Percentiles rank a stretch among this genome's conserved stretches.
Conservation (phyloP, 2,329 filamentous ascomycete species). For the Pleomassaria siparia region DNA sequence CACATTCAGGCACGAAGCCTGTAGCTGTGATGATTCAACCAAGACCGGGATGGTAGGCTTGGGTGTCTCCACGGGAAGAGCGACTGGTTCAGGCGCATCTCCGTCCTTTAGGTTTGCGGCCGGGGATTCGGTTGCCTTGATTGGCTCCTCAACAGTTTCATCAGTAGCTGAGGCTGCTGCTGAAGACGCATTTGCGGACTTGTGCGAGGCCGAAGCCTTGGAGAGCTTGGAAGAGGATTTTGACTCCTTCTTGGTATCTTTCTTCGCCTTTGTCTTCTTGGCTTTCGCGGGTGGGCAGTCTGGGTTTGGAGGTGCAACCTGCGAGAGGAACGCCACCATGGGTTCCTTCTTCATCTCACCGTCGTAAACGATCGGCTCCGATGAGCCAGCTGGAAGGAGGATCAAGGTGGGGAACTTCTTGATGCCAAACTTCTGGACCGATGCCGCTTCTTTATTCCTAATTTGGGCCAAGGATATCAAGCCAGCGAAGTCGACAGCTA, state of each 20-base stretch:
- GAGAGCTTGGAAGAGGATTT: slow-evolving; percentile 53
- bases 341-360: slow-evolving; percentile 83
- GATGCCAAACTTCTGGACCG: slow-evolving; percentile 74
- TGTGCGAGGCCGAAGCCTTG: slow-evolving; percentile 54
- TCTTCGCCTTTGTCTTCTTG: slow-evolving; percentile 47
- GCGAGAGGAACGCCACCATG: slow-evolving; percentile 79
- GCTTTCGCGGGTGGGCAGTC: slow-evolving; percentile 62
- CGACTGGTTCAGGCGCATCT: slow-evolving; percentile 50
- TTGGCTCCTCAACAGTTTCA: slow-evolving; percentile 51
- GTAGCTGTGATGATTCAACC: slow-evolving; percentile 63
- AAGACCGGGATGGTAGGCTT: slow-evolving; percentile 66
- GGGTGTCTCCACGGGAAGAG: slow-evolving; percentile 56
- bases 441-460: slow-evolving; percentile 73
- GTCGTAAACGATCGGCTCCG: slow-evolving; percentile 71
- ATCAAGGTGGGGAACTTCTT: slow-evolving; percentile 78
- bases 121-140: slow-evolving; percentile 57
- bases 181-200: slow-evolving; percentile 51
- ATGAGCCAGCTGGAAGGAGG: slow-evolving; percentile 70
- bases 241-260: slow-evolving; percentile 49
- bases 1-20: slow-evolving; percentile 69
- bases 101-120: slow-evolving; percentile 51
- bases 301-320: slow-evolving; percentile 76
- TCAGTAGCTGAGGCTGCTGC: slow-evolving; percentile 52
- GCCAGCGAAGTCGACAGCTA: slow-evolving; percentile 89
- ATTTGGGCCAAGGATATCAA: slow-evolving; percentile 80